A percentile compares a stretch with the other conserved stretches of the same genome.
phyloP scores from a whole-genome alignment of 352 stramenopile species.

The Phytopythium oedochilum region DNA sequence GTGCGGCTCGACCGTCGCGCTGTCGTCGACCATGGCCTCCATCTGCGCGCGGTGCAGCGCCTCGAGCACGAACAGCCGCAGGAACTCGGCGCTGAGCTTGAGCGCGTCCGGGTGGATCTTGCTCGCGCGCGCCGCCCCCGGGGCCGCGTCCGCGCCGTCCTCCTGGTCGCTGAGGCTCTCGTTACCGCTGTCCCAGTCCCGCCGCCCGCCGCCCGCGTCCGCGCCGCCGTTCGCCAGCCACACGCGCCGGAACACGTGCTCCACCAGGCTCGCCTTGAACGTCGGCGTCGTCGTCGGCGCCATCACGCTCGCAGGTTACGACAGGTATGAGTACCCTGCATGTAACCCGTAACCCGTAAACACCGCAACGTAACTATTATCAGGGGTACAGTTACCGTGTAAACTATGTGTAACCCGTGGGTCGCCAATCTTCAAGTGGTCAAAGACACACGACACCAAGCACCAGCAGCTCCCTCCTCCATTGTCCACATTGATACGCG shows the following conservation, averaged over 20 bases:
- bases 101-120: constrained; percentile 77
- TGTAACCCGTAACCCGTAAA: no score
- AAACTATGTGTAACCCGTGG: no score
- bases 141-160: constrained; percentile 12
- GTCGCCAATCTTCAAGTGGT: no score
- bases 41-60: constrained; percentile 76
- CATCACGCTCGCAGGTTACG: no score
- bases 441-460: no score
- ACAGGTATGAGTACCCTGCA: no score
- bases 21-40: constrained; percentile 86
- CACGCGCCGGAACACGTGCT: constrained; percentile 66
- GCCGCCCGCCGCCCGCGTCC: neutral
- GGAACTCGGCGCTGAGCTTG: constrained; percentile 67
- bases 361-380: no score
- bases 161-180: constrained; percentile 42
- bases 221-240: constrained; percentile 37
- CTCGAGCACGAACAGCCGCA: constrained; percentile 75
- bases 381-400: no score
- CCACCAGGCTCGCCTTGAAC: constrained; percentile 61
- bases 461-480: no score
- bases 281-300: constrained; percentile 20
- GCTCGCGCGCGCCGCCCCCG: constrained; percentile 31
- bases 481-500: no score
- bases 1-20: constrained; percentile 56
- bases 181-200: constrained; percentile 15